Conservation (phyloP, 2,329 filamentous ascomycete genomes). For the Monosporascus sp. region DNA sequence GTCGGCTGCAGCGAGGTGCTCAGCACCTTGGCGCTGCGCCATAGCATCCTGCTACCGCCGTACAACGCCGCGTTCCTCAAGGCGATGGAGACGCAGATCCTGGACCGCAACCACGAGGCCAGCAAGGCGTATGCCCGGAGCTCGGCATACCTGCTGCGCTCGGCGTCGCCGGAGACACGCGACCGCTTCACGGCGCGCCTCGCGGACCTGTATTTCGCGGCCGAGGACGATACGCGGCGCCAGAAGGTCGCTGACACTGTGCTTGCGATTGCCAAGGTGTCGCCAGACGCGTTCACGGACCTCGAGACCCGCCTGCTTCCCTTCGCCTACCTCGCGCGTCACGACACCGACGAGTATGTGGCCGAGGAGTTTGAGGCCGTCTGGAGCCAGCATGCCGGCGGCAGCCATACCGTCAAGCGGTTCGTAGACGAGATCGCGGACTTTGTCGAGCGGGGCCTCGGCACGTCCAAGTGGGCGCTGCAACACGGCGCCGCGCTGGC, state of each 20-base stretch:
- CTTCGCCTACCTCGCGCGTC: constrained; percentile 80
- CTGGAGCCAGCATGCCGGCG: constrained; percentile 88
- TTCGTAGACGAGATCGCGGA: constrained; percentile 78
- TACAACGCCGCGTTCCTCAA: constrained; percentile 73
- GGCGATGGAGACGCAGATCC: constrained; percentile 70
- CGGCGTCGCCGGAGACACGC: constrained; percentile 43
- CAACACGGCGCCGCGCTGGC: constrained; percentile 84
- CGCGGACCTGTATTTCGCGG: constrained; percentile 70
- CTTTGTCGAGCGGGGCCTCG: constrained; percentile 62
- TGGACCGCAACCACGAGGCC: constrained; percentile 92
- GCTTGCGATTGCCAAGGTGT: constrained; percentile 75
- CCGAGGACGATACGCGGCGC: constrained; percentile 70
- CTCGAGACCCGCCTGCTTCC: constrained; percentile 73
- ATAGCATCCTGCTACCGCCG: constrained; percentile 67
- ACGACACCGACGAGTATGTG: constrained; percentile 78
- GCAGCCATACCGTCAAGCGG: constrained; percentile 71
- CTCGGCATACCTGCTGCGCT: constrained; percentile 74
- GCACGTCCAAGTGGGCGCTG: constrained; percentile 80
- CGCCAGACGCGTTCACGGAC: constrained; percentile 79
- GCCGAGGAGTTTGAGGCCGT: constrained; percentile 75
- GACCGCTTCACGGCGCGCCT: constrained; percentile 46
- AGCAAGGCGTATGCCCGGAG: constrained; percentile 83
- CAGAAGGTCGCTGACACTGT: constrained; percentile 79
- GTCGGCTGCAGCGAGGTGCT: constrained; percentile 84
- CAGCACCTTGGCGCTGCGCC: constrained; percentile 76